Conservation (phyloP, 306 rosid species). For the Prunus salicina region DNA sequence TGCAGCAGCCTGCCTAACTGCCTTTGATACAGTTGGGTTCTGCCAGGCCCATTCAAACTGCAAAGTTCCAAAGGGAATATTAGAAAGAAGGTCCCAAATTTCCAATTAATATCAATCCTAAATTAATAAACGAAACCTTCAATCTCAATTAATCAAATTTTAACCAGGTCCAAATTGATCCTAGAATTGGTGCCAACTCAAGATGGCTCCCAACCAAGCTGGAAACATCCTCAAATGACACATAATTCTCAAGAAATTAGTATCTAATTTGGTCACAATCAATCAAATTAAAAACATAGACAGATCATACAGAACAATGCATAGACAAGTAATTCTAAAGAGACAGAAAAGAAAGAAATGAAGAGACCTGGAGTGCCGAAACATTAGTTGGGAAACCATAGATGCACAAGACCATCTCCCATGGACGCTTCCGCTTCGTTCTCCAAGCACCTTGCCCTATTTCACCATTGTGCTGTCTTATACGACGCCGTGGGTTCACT, state of each 20-base stretch:
- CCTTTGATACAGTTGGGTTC: slow-evolving; percentile 86
- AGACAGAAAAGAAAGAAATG: not conserved
- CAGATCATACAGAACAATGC: too few species aligned
- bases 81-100: not conserved
- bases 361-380: slow-evolving; percentile 85
- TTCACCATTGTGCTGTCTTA: slow-evolving; percentile 95
- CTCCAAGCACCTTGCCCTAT: slow-evolving; percentile 85
- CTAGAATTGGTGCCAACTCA: not conserved
- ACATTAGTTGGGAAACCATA: slow-evolving; percentile 89
- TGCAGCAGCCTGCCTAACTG: slow-evolving; percentile 84
- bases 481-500: slow-evolving; percentile 82
- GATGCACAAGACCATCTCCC: slow-evolving; percentile 97
- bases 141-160: not conserved
- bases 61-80: slow-evolving; percentile 18
- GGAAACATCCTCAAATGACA: not conserved
- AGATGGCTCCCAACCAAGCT: not conserved
- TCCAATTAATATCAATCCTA: not conserved
- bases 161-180: not conserved
- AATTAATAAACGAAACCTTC: not conserved
- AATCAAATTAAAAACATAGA: not conserved
- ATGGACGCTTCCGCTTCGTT: slow-evolving; percentile 78
- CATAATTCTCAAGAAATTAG: not conserved
- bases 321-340: not conserved
- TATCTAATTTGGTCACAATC: not conserved
- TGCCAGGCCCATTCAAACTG: slow-evolving; percentile 99